Evolutionary conservation across 805 yeast species (phyloP).

Genomic region (Starmerella apis): DNA sequence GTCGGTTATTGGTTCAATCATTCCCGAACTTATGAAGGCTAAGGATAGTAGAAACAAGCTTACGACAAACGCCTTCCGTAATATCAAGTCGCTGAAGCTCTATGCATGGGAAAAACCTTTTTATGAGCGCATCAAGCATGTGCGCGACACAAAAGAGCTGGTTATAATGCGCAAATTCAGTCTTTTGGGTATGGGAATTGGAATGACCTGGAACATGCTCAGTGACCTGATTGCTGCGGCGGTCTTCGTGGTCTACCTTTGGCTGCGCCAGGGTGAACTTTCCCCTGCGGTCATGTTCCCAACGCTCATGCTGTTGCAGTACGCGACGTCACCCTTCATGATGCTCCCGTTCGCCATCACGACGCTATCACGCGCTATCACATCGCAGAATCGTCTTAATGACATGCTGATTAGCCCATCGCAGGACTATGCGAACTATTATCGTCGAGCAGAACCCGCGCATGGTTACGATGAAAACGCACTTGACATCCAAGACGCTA

Average conservation of each 20-base stretch:
- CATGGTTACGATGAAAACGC: constrained; percentile 50
- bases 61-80: constrained; percentile 74
- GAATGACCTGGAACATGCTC: constrained; percentile 46
- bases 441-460: constrained; percentile 41
- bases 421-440: constrained; percentile 63
- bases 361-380: constrained; percentile 69
- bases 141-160: constrained; percentile 80
- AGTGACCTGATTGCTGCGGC: constrained; percentile 82
- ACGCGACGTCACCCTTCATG: constrained; percentile 79
- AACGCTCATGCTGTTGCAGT: constrained; percentile 47
- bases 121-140: constrained; percentile 50
- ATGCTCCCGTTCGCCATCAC: constrained; percentile 83
- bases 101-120: constrained; percentile 95
- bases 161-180: constrained; percentile 56
- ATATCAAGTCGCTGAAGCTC: constrained; percentile 80
- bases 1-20: constrained; percentile 47
- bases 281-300: constrained; percentile 79
- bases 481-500: constrained; percentile 30
- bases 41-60: constrained; percentile 87
- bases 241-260: constrained; percentile 75
- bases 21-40: constrained; percentile 68
- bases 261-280: constrained; percentile 51
- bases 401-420: constrained; percentile 60
- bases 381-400: constrained; percentile 47
- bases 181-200: constrained; percentile 38